Conservation (phyloP, 371 early-diverging fungal species). For the Actinomortierella wolfii region DNA sequence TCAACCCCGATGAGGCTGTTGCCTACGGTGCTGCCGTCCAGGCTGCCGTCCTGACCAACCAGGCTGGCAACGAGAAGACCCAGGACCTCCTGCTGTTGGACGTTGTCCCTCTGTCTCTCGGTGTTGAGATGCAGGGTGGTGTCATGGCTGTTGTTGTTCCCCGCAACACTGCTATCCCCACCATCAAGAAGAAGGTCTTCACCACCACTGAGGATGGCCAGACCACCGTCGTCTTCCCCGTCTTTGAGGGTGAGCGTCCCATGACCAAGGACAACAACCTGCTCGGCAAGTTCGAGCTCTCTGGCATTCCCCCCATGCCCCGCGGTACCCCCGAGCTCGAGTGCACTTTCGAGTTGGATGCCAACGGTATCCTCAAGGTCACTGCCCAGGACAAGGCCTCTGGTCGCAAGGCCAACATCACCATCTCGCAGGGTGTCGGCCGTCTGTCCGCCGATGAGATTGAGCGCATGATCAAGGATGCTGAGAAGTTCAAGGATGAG, state of each 20-base stretch:
- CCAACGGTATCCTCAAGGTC: constrained; percentile 95
- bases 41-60: constrained; percentile 82
- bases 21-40: constrained; percentile 97
- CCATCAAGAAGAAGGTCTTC: constrained; percentile 90
- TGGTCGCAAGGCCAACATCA: constrained; percentile 86
- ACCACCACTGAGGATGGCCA: constrained; percentile 96
- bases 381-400: constrained; percentile 92
- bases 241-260: constrained; percentile 93
- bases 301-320: constrained; percentile 87
- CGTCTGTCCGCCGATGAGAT: constrained; percentile 91
- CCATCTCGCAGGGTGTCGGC: constrained; percentile 91
- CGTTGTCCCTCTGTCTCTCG: constrained; percentile 89
- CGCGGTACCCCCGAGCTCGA: constrained; percentile 92
- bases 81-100: constrained; percentile 84
- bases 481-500: constrained; percentile 85
- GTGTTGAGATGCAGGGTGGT: constrained; percentile 95
- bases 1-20: constrained; percentile 96
- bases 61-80: constrained; percentile 68
- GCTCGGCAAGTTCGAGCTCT: constrained; percentile 90
- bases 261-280: constrained; percentile 93
- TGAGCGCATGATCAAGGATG: constrained; percentile 89
- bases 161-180: constrained; percentile 92
- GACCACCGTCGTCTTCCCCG: constrained; percentile 89
- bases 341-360: constrained; percentile 94
- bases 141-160: constrained; percentile 78